Base-by-base conservation (phyloP, 2,329 filamentous ascomycete genomes). In the Phoma sp. region DNA sequence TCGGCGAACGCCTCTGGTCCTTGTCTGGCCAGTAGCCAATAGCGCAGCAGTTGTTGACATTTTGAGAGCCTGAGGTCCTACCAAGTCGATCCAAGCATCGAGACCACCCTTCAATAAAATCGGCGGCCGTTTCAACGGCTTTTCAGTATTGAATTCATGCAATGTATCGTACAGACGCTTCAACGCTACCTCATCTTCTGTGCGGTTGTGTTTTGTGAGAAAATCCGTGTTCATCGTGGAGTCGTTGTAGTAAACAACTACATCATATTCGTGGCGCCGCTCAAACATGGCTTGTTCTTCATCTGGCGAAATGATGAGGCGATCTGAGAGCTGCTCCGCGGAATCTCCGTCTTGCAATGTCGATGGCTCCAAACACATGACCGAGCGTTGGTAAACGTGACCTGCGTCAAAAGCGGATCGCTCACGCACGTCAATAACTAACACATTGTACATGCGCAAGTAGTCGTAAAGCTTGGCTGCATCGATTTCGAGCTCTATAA, bases 171-270 rank as follows among this genome's bases (percentile, higher is more conserved):
- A 87, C 11, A 99, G 79, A 14, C 87, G 87, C 60, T 87, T 81
- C 17, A 97, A 75, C n/a, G 87, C 84, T 18, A 56, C 51, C 51
- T 80, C 76, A 6, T 66, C 65, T 29, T 77, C 74, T 15, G 66
- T 74, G 2, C 62, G 67, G 7, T 80, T 78, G 20, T 78, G 76
- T 43, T 76, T 80, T 15, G 76, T 79, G 30, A 84, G 76, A 65
- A 83, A 96, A 65, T 59, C 79, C 61, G 74, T 83, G 53, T 67
- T 90, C 81, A 71, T 82, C 57, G 84, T 87, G 12, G 72, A 76
- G 61, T 93, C 84, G 72, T 99, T 92, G 72, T 98, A 96, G 66
- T 96, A 95, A 0, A 99, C 90, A 10, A 99, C 84, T 34, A 97
- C 77, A 62, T 98, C 92, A 65, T 90, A 96, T 50, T 89, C 82